phyloP scores from a whole-genome alignment of 2,329 filamentous ascomycete species.

The Fusarium anguioides region DNA sequence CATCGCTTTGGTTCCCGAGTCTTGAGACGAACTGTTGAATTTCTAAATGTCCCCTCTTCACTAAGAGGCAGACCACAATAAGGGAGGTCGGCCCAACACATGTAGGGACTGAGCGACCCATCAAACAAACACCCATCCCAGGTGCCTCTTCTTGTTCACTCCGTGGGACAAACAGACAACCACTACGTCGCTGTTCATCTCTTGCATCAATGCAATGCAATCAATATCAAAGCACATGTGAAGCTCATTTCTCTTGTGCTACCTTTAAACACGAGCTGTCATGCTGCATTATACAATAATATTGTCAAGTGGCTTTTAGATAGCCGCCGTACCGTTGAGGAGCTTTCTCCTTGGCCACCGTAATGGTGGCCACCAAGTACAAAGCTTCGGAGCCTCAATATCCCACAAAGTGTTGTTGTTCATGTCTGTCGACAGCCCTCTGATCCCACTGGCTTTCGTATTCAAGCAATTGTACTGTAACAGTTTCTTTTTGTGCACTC shows the following conservation, averaged over 20 bases:
- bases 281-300: neutral
- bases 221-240: slow-evolving; percentile 4
- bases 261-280: slow-evolving; percentile 30
- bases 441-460: neutral
- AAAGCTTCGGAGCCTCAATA: slow-evolving; percentile 17
- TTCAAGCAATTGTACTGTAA: neutral
- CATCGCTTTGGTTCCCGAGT: neutral
- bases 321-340: slow-evolving; percentile 1
- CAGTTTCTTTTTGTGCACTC: neutral
- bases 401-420: slow-evolving; percentile 1
- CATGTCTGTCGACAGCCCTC: neutral
- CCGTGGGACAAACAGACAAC: slow-evolving; percentile 21
- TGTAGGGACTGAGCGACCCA: neutral
- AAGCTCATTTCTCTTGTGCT: slow-evolving; percentile 14
- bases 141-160: neutral
- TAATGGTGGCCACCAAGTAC: neutral
- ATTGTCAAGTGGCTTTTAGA: slow-evolving; percentile 10
- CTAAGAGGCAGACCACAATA: too few species aligned
- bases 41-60: neutral
- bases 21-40: neutral
- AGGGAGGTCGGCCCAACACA: neutral
- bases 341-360: neutral
- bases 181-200: slow-evolving; percentile 2
- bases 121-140: neutral
- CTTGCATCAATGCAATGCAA: slow-evolving; percentile 11